Evolutionary conservation across 2,329 filamentous ascomycete species (phyloP).

Genomic region (Cercospora sesami): DNA sequence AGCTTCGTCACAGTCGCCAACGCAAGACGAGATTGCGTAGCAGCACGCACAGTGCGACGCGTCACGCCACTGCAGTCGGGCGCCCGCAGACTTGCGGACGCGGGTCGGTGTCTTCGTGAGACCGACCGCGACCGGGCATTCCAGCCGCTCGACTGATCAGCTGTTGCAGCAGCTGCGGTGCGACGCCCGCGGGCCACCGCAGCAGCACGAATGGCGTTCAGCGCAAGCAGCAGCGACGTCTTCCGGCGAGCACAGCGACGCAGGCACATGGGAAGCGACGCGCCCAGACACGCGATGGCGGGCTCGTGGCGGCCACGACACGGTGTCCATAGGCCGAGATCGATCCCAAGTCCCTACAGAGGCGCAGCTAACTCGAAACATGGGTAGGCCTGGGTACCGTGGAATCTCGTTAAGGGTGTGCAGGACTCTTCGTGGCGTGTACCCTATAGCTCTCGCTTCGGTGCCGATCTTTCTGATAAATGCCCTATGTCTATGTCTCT

Average conservation of each 20-base stretch:
- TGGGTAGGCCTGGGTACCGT: background rate
- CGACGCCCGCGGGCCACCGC: background rate
- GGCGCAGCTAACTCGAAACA: background rate
- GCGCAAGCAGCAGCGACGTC: background rate
- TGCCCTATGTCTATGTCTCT: background rate
- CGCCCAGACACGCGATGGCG: background rate
- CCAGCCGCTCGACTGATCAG: background rate
- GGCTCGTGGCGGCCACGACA: slow-evolving; percentile 1
- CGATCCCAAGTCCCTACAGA: background rate
- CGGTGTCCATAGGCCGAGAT: background rate
- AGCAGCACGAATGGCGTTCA: background rate
- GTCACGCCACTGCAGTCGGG: background rate
- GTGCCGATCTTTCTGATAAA: background rate
- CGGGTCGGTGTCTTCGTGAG: background rate
- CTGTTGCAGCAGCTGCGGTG: background rate
- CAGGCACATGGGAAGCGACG: background rate
- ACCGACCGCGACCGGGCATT: background rate
- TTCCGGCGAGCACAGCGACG: background rate
- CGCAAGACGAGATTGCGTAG: background rate
- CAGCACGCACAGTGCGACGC: background rate
- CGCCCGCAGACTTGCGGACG: background rate
- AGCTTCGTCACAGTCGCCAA: background rate
- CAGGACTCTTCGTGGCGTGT: background rate
- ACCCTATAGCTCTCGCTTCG: background rate
- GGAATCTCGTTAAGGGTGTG: background rate